A percentile compares a stretch with the other conserved stretches of the same genome.
Conservation (phyloP, 2,329 filamentous ascomycete species). For the Penicillium sp. region DNA sequence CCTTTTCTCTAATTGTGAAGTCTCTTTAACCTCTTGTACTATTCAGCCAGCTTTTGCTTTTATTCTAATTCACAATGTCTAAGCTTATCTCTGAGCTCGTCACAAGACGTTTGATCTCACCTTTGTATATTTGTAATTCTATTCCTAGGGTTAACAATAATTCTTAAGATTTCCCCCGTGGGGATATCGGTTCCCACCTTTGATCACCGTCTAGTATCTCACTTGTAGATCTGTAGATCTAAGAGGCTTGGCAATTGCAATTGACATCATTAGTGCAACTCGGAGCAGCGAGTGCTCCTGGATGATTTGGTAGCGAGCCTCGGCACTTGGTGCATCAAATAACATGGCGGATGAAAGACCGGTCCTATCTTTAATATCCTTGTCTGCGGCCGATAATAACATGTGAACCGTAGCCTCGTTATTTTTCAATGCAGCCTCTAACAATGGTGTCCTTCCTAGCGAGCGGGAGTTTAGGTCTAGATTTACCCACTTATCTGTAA, state of each 20-base stretch:
- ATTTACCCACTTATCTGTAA: not conserved
- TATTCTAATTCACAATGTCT: slow-evolving; percentile 3
- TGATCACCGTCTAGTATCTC: not conserved
- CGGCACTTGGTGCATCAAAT: slow-evolving; percentile 6
- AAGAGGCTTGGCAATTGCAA: slow-evolving; percentile 3
- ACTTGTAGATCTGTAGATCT: slow-evolving; percentile 5
- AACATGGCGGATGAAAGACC: slow-evolving; percentile 1
- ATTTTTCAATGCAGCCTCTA: not conserved
- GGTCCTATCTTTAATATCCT: slow-evolving; percentile 3
- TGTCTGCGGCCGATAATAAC: slow-evolving; percentile 3
- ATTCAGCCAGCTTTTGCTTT: slow-evolving; percentile 9
- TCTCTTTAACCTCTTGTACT: slow-evolving; percentile 7
- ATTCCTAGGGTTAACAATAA: no score
- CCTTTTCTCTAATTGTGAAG: slow-evolving; percentile 7
- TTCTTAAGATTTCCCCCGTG: not conserved
- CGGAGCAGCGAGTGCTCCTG: not conserved
- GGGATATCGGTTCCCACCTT: not conserved
- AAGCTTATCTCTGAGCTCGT: not conserved
- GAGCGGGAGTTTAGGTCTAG: not conserved
- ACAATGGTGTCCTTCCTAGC: not conserved
- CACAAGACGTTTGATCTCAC: not conserved
- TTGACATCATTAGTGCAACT: no score
- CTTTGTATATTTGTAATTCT: no score
- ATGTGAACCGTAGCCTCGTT: not conserved
- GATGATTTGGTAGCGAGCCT: not conserved